phyloP scores from a whole-genome alignment of 495 filamentous ascomycete species.

The Trichoderma parareesei region DNA sequence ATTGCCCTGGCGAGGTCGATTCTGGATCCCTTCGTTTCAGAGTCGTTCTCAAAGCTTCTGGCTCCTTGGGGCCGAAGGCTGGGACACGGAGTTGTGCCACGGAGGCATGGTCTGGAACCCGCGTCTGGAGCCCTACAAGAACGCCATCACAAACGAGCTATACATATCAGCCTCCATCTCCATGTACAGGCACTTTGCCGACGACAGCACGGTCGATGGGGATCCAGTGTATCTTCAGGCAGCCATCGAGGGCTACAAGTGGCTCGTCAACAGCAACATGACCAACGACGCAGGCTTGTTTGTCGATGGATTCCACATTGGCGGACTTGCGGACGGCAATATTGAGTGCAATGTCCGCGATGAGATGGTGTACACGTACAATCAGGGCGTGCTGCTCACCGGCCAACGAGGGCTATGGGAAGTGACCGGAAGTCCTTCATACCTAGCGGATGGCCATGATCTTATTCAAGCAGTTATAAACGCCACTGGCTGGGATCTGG shows the following conservation, averaged over 20 bases:
- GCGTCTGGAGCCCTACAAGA: conserved; percentile 78
- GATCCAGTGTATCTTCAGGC: conserved; percentile 59
- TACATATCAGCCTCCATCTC: conserved; percentile 73
- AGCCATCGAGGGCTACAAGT: conserved; percentile 70
- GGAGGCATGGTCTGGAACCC: conserved; percentile 96
- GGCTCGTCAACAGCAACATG: conserved; percentile 76
- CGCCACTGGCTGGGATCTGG: conserved; percentile 65
- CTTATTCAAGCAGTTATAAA: conserved; percentile 62
- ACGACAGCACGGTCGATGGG: conserved; percentile 58
- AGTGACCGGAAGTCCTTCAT: conserved; percentile 55
- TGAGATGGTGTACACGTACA: conserved; percentile 91
- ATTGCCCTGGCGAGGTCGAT: conserved; percentile 60
- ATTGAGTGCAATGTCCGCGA: conserved; percentile 69
- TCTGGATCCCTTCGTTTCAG: conserved; percentile 73
- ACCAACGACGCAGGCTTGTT: conserved; percentile 70
- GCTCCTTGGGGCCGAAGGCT: conserved; percentile 67
- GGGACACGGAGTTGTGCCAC: conserved; percentile 73
- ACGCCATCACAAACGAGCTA: conserved; percentile 93
- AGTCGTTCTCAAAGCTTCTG: conserved; percentile 87
- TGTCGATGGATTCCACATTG: conserved; percentile 85
- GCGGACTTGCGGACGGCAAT: conserved; percentile 36
- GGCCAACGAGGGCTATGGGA: conserved; percentile 74
- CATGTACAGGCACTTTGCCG: conserved; percentile 90
- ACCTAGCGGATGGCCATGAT: conserved; percentile 70
- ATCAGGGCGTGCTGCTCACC: conserved; percentile 88